Conservation (phyloP, 306 rosid genomes). For the Ceratonia siliqua region DNA sequence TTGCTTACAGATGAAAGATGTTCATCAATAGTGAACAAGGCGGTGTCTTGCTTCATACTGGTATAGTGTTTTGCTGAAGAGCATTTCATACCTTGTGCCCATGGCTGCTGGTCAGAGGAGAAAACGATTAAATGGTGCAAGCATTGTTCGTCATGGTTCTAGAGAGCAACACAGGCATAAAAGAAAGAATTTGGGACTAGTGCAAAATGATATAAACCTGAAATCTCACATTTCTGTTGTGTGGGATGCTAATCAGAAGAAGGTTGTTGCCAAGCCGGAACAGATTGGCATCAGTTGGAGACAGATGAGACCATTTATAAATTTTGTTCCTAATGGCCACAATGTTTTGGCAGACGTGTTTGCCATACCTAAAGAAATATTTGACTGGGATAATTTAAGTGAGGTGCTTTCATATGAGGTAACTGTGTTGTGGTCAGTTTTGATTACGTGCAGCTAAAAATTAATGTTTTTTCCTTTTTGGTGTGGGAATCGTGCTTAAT, state of each 20-base stretch:
- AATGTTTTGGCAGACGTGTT: slow-evolving; percentile 69
- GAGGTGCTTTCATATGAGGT: slow-evolving; percentile 86
- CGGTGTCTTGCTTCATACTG: slow-evolving; percentile 29
- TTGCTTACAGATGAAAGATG: slow-evolving; percentile 31
- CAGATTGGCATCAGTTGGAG: slow-evolving; percentile 88
- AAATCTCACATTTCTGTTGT: slow-evolving; percentile 74
- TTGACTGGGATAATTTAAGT: slow-evolving; percentile 62
- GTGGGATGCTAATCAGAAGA: slow-evolving; percentile 79
- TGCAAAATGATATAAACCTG: slow-evolving; percentile 54
- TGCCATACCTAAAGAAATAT: slow-evolving; percentile 70
- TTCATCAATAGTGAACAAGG: slow-evolving; percentile 33
- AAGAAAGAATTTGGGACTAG: slow-evolving; percentile 55
- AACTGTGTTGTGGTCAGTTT: slow-evolving; percentile 35
- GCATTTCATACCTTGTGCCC: slow-evolving; percentile 29
- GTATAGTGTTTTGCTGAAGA: slow-evolving; percentile 35
- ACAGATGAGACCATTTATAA: slow-evolving; percentile 55
- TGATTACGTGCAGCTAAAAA: slow-evolving; percentile 15
- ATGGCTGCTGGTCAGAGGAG: slow-evolving; percentile 96
- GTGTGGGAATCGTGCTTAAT: slow-evolving; percentile 22
- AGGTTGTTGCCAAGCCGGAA: slow-evolving; percentile 80
- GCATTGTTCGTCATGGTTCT: slow-evolving; percentile 52
- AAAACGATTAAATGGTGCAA: slow-evolving; percentile 73
- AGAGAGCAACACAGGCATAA: slow-evolving; percentile 65
- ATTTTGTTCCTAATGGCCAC: slow-evolving; percentile 44
- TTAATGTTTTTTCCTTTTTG: neutral